phyloP scores from a whole-genome alignment of 2,329 filamentous ascomycete species.

The Colletotrichum destructivum region DNA sequence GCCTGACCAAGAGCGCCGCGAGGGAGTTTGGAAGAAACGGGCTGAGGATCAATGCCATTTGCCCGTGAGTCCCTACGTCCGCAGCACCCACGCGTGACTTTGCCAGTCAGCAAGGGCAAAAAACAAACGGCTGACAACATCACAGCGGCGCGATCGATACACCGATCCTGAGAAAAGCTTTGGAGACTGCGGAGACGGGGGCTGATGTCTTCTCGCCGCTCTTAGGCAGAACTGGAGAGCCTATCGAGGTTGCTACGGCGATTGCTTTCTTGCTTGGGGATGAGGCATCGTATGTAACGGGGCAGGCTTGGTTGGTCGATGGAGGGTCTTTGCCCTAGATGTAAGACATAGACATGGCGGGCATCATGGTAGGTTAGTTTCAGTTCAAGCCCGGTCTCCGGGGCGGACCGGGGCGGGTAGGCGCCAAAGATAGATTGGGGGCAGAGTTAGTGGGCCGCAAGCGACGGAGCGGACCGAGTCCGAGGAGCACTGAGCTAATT shows the following conservation, averaged over 20 bases:
- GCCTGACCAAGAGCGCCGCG: constrained; percentile 50
- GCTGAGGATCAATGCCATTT: constrained; percentile 48
- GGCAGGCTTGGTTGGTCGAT: constrained; percentile 47
- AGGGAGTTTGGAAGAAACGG: constrained; percentile 46
- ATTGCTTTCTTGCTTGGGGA: constrained; percentile 49
- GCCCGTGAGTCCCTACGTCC: constrained; percentile 45
- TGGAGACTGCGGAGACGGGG: constrained; percentile 21
- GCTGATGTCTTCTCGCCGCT: constrained; percentile 8
- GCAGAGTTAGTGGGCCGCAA: background rate
- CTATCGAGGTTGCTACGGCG: constrained; percentile 48
- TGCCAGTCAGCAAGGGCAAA: background rate
- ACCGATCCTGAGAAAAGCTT: constrained; percentile 27
- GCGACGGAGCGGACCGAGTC: background rate
- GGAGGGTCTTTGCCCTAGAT: constrained; percentile 43
- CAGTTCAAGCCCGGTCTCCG: background rate
- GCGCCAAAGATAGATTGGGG: background rate
- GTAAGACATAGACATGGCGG: too few species aligned
- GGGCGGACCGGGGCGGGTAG: background rate
- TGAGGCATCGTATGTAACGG: constrained; percentile 48
- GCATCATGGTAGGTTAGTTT: background rate
- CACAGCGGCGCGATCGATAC: constrained; percentile 38
- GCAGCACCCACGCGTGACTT: too few species aligned
- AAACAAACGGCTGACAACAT: background rate
- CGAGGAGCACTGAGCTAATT: background rate
- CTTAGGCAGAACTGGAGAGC: constrained; percentile 46